Evolutionary conservation across 768 basidiomycete species (phyloP).

Genomic region (Mrakia blollopis): DNA sequence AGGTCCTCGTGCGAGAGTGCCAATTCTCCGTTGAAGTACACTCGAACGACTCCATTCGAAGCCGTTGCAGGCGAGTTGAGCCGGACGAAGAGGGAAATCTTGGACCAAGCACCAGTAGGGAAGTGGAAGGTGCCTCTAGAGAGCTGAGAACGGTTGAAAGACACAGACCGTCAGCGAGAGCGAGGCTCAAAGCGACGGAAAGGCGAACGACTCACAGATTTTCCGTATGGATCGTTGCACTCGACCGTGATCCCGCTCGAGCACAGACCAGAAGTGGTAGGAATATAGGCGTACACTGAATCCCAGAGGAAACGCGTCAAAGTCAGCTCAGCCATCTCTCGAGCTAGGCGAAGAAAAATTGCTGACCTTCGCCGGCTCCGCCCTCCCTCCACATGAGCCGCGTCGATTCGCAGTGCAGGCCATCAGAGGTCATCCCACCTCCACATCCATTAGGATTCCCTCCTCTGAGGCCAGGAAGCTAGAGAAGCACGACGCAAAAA

Average conservation of each 20-base stretch:
- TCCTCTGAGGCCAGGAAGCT: conserved; percentile 66
- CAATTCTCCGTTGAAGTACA: conserved; percentile 52
- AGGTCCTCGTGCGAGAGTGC: conserved; percentile 58
- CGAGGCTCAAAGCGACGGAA: neutral
- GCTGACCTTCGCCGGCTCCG: conserved; percentile 68
- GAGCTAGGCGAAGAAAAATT: conserved; percentile 33
- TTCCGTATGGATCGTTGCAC: conserved; percentile 44
- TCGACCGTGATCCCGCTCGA: neutral
- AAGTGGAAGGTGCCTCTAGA: conserved; percentile 20
- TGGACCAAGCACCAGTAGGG: conserved; percentile 56
- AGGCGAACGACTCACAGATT: conserved; percentile 29
- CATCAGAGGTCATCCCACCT: conserved; percentile 61
- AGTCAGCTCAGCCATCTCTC: neutral
- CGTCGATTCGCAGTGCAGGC: conserved; percentile 65
- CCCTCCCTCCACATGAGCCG: conserved; percentile 69
- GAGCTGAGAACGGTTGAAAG: neutral
- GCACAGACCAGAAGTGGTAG: conserved; percentile 15
- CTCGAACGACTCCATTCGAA: conserved; percentile 70
- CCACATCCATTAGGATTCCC: conserved; percentile 65
- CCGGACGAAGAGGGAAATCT: conserved; percentile 64
- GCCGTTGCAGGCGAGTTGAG: conserved; percentile 62
- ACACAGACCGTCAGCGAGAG: neutral
- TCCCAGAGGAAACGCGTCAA: neutral
- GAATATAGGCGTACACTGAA: conserved; percentile 15
- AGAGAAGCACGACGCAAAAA: neutral